Percentiles rank a stretch among this genome's conserved stretches.
Conservation (phyloP, 352 stramenopile genomes). For the Pythium aquatile region DNA sequence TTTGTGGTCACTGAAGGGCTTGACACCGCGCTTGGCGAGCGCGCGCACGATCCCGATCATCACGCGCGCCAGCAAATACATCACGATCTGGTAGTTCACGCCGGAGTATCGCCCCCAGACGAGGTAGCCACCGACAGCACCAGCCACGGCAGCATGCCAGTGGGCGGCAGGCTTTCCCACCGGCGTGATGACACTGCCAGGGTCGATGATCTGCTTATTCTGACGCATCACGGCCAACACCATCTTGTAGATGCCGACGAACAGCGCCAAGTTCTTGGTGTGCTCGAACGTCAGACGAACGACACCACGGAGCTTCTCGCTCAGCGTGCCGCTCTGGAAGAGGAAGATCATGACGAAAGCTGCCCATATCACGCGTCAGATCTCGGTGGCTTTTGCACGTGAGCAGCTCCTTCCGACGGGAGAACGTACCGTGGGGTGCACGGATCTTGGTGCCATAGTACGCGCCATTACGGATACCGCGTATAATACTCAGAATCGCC, state of each 20-base stretch:
- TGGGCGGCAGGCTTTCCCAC: conserved; percentile 68
- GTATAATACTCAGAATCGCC: conserved; percentile 63
- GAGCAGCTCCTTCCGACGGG: background rate
- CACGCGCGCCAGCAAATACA: conserved; percentile 83
- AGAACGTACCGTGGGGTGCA: conserved; percentile 69
- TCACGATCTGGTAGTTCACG: conserved; percentile 90
- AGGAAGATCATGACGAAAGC: conserved; percentile 90
- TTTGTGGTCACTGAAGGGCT: conserved; percentile 60
- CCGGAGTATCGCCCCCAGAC: conserved; percentile 84
- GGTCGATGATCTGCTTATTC: conserved; percentile 41
- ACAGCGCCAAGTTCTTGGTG: conserved; percentile 84
- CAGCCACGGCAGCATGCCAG: conserved; percentile 79
- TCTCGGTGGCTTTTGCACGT: background rate
- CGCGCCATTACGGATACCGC: conserved; percentile 82
- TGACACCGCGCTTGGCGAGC: conserved; percentile 53
- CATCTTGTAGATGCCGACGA: conserved; percentile 87
- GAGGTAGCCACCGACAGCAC: conserved; percentile 74
- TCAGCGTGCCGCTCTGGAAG: conserved; percentile 79
- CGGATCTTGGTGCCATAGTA: conserved; percentile 90
- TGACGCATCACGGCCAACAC: conserved; percentile 63
- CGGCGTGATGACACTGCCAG: conserved; percentile 29
- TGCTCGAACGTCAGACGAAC: conserved; percentile 85
- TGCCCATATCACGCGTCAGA: conserved; percentile 24
- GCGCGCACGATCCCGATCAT: conserved; percentile 71
- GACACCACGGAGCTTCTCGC: conserved; percentile 69